Percentiles rank a stretch among this genome's conserved stretches.
Evolutionary conservation across 225 moss, liverwort and hornwort genomes (phyloP).

Genomic region (Polytrichum formosum): DNA sequence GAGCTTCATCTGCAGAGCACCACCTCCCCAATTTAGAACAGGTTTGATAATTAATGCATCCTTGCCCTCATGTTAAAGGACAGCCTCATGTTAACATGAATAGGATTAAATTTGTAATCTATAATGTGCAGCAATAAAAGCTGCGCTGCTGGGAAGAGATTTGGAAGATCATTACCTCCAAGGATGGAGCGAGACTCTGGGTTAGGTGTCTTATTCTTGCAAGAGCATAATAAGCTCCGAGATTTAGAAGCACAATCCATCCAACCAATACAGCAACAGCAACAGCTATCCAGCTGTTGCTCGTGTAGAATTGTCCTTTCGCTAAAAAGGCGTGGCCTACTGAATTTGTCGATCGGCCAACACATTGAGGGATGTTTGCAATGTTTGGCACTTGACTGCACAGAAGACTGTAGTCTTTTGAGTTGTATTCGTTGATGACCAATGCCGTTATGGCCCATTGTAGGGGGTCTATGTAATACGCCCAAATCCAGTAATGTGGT

Average conservation of each 20-base stretch:
- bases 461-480: slow-evolving; percentile 85
- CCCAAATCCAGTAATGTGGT: slow-evolving; percentile 92
- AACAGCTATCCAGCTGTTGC: slow-evolving; percentile 78
- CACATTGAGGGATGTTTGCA: slow-evolving; percentile 58
- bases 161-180: slow-evolving; percentile 27
- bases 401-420: slow-evolving; percentile 44
- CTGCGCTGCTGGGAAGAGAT: too few species aligned
- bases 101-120: not conserved
- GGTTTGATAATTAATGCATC: not conserved
- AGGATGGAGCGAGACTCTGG: slow-evolving; percentile 36
- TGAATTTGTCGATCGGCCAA: slow-evolving; percentile 53
- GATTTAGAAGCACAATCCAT: slow-evolving; percentile 71
- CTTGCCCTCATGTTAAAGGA: not conserved
- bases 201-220: slow-evolving; percentile 58
- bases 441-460: slow-evolving; percentile 82
- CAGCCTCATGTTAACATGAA: not conserved
- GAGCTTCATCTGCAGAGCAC: slow-evolving; percentile 34
- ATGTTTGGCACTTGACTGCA: slow-evolving; percentile 57
- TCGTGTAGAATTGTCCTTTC: slow-evolving; percentile 76
- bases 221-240: slow-evolving; percentile 59
- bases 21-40: not conserved
- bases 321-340: slow-evolving; percentile 84
- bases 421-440: slow-evolving; percentile 78
- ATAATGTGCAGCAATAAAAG: too few species aligned
- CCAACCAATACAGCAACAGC: slow-evolving; percentile 58